Percentiles rank a stretch among this genome's conserved stretches.
These are phyloP conservation scores for Colletotrichum sojae DNA, from an alignment of 2,329 filamentous ascomycete species.

Conservation along the genomic window DNA sequence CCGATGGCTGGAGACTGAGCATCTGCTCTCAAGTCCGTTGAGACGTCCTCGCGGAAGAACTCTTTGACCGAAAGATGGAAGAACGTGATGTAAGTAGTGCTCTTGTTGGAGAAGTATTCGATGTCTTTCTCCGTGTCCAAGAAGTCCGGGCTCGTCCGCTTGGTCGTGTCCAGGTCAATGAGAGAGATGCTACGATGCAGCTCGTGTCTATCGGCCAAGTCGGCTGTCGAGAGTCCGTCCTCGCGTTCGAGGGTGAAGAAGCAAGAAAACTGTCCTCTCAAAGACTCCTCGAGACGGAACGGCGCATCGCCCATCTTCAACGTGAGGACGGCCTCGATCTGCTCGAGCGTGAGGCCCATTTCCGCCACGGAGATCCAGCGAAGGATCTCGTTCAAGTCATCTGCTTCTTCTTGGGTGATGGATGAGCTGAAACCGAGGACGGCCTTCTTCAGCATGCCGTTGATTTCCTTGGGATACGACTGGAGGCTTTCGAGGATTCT, in stretches of 20 bases:
- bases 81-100: constrained; percentile 55
- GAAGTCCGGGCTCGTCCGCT: constrained; percentile 47
- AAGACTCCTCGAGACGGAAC: constrained; percentile 57
- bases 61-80: constrained; percentile 57
- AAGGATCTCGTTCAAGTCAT: constrained; percentile 62
- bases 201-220: constrained; percentile 56
- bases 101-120: constrained; percentile 59
- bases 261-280: constrained; percentile 61
- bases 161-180: constrained; percentile 15
- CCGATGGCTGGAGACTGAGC: constrained; percentile 47
- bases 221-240: constrained; percentile 59
- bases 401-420: constrained; percentile 55
- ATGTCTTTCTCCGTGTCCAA: constrained; percentile 51
- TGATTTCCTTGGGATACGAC: constrained; percentile 60
- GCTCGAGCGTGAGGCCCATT: constrained; percentile 58
- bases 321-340: constrained; percentile 60
- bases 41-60: constrained; percentile 54
- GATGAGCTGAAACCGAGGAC: constrained; percentile 57
- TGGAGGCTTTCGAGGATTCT: constrained; percentile 61
- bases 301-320: constrained; percentile 58
- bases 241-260: constrained; percentile 62
- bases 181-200: constrained; percentile 43
- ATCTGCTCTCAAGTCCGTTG: constrained; percentile 41
- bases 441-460: constrained; percentile 59
- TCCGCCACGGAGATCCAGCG: constrained; percentile 62